Base-by-base conservation (phyloP, 2,329 filamentous ascomycete species). In the Tolypocladium ophioglossoides region DNA sequence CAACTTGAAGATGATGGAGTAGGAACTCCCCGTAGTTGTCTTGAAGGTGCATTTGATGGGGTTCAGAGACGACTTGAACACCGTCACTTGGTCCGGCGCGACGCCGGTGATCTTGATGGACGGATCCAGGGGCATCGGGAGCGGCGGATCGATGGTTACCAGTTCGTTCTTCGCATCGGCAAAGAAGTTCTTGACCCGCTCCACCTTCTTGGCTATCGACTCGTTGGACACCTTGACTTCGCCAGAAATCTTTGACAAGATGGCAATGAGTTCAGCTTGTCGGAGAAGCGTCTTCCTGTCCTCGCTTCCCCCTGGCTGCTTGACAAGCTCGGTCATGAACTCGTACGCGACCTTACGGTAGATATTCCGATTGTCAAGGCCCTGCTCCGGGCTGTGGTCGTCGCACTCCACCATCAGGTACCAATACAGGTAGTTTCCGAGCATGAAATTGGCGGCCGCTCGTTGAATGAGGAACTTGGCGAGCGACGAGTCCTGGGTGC, bases 381-480 rank as follows among this genome's bases (percentile, higher is more conserved):
- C 79, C 62, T 91, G 89, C 46, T 90, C 86, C 4, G 84, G 83
- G 59, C 87, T 91, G 56, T 78, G 76, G 67, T 96, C 92, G 62
- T 95, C 90, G 61, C 91, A 95, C 71, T 99, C 95, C 1, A 99
- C 94, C 85, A 96, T 96, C 2, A 99, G 78, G 69, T 97, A 99
- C 94, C 94, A 99, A 68, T 96, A 89, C 53, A 99, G 83, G 71
- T 95, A 96, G 67, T 95, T 99, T 34, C 92, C 94, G 1, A 99
- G 79, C 56, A 87, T 86, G 64, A 96, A 89, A 65, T 95, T 97
- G 57, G 86, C 84, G 16, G 89, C 87, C 4, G 94, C 95, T 38
- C 94, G 83, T 1, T 87, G 83, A 54, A 99, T 94, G 3, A 99
- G 77, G 65, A 99, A 99, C 27, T 82, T 83, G 2, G 91, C 92